phyloP scores from a whole-genome alignment of 2,329 filamentous ascomycete genomes.

The Aspergillus latus region DNA sequence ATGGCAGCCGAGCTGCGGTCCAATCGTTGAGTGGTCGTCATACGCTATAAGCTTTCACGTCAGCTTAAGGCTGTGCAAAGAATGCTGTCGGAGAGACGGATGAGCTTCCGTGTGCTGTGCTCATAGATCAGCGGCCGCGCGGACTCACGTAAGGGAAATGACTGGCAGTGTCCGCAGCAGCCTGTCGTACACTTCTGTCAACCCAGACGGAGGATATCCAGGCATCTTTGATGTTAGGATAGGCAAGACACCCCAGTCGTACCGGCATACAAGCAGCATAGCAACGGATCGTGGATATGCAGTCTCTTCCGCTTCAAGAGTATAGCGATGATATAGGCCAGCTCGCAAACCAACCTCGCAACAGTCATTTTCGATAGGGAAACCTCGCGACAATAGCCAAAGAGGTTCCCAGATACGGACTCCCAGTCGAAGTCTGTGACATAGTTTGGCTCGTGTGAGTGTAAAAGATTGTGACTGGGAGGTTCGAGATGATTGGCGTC shows the following conservation, averaged over 20 bases:
- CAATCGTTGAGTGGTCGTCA: neutral
- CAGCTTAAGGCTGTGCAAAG: neutral
- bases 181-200: neutral
- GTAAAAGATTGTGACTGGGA: neutral
- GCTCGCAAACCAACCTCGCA: too few relatives aligned
- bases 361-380: too few relatives aligned
- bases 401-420: neutral
- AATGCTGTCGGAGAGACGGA: neutral
- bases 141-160: neutral
- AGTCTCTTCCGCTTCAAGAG: neutral
- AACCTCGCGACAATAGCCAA: too few relatives aligned
- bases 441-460: neutral
- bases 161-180: neutral
- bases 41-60: neutral
- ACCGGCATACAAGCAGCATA: neutral
- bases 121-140: neutral
- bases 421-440: neutral
- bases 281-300: neutral
- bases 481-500: neutral
- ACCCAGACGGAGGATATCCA: neutral
- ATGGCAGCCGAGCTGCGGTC: too few relatives aligned
- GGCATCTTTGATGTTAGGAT: neutral
- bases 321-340: neutral
- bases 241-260: neutral
- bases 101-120: neutral